A percentile compares a stretch with the other conserved stretches of the same genome.
These are phyloP conservation scores for Trichoderma brevicompactum DNA, from an alignment of 2,329 filamentous ascomycete genomes.

Conservation along the genomic window DNA sequence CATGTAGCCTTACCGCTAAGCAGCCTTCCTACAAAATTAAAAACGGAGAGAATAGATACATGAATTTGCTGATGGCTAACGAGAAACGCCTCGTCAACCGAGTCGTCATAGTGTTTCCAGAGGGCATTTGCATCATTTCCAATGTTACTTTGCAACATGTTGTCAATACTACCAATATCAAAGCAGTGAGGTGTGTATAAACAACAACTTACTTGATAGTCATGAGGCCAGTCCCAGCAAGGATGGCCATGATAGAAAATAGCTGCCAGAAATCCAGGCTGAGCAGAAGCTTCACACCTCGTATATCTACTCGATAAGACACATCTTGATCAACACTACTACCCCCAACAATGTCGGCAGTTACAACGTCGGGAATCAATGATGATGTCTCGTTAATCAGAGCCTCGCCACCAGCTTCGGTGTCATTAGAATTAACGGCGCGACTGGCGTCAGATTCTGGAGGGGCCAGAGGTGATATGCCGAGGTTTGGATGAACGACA, in stretches of 20 bases:
- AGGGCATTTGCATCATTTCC: conserved; percentile 87
- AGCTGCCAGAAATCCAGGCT: conserved; percentile 87
- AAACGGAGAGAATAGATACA: conserved; percentile 89
- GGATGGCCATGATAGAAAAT: conserved; percentile 83
- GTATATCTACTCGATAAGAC: conserved; percentile 86
- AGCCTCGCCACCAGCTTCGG: conserved; percentile 38
- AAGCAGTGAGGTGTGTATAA: neutral
- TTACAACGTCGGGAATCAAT: conserved; percentile 69
- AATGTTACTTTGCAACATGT: conserved; percentile 70
- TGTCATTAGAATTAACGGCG: conserved; percentile 3
- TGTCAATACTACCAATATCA: conserved; percentile 15
- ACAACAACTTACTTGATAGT: conserved; percentile 86
- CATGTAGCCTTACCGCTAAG: conserved; percentile 62
- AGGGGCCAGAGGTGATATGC: conserved; percentile 9
- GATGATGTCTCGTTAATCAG: conserved; percentile 77
- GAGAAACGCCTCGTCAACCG: conserved; percentile 73
- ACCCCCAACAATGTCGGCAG: conserved; percentile 56
- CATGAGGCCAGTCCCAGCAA: conserved; percentile 94
- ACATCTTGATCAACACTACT: conserved; percentile 71
- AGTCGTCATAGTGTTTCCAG: conserved; percentile 83
- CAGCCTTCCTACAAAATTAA: conserved; percentile 82
- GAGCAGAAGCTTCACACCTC: conserved; percentile 74
- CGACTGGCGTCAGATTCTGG: conserved; percentile 16
- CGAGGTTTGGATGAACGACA: neutral
- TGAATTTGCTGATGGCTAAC: conserved; percentile 84